phyloP scores from a whole-genome alignment of 2,329 filamentous ascomycete species.

The Colletotrichum navitas region DNA sequence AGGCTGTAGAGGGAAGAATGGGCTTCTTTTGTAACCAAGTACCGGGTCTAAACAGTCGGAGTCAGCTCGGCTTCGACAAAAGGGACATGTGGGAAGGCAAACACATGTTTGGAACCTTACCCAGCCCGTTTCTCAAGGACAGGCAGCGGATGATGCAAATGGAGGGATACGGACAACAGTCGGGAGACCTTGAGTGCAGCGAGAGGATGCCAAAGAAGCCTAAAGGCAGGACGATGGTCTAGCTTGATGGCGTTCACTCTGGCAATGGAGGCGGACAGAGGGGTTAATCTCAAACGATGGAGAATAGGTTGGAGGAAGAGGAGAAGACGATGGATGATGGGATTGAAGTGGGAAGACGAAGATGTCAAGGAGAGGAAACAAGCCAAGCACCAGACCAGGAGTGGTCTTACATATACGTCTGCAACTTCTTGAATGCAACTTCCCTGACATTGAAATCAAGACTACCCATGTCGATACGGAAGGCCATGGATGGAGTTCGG shows the following conservation, averaged over 20 bases:
- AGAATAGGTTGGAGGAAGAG: neutral
- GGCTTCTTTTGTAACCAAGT: too few species aligned
- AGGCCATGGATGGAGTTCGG: neutral
- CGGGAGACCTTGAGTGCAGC: neutral
- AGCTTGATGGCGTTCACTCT: too few species aligned
- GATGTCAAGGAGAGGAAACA: constrained; percentile 1
- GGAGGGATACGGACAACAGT: neutral
- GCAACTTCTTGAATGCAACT: neutral
- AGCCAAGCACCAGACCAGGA: neutral
- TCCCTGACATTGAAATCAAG: neutral
- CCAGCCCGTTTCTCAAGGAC: neutral
- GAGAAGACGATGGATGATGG: neutral
- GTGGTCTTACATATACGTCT: neutral
- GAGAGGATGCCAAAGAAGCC: constrained; percentile 2
- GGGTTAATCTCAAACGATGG: neutral
- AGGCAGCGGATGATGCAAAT: neutral
- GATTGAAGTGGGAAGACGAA: constrained; percentile 7
- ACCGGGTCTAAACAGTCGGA: neutral
- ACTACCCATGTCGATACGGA: neutral
- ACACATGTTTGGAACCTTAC: constrained; percentile 1
- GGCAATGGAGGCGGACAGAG: neutral
- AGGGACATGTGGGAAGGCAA: constrained; percentile 1
- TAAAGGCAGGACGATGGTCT: neutral
- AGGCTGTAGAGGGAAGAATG: neutral
- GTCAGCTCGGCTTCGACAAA: neutral